Conservation (phyloP, 805 yeast genomes). For the Saturnispora galanensis region DNA sequence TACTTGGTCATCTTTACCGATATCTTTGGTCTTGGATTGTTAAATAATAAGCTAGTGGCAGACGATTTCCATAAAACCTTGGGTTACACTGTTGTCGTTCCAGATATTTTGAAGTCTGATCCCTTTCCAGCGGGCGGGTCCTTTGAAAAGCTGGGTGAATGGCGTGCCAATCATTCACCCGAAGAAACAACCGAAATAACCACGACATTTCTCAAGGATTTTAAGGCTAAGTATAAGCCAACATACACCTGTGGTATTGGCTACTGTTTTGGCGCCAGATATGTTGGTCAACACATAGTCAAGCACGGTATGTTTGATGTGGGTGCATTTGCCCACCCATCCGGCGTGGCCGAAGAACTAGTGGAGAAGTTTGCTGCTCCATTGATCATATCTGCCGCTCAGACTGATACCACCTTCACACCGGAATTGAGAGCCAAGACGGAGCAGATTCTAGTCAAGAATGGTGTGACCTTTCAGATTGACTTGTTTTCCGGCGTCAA, state of each 20-base stretch:
- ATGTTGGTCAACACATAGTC: conserved; percentile 42
- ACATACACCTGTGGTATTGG: conserved; percentile 56
- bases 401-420: conserved; percentile 54
- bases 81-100: conserved; percentile 60
- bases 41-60: conserved; percentile 55
- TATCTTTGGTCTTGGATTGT: conserved; percentile 50
- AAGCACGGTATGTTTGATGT: conserved; percentile 33
- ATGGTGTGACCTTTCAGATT: conserved; percentile 46
- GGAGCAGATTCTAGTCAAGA: conserved; percentile 40
- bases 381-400: conserved; percentile 64
- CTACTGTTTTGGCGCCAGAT: conserved; percentile 80
- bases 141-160: conserved; percentile 22
- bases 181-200: conserved; percentile 41
- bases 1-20: conserved; percentile 62
- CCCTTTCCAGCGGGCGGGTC: conserved; percentile 21
- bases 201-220: conserved; percentile 34
- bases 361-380: conserved; percentile 52
- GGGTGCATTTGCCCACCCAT: conserved; percentile 80
- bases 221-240: conserved; percentile 33
- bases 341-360: conserved; percentile 57
- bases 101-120: conserved; percentile 59
- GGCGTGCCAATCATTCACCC: conserved; percentile 33
- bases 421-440: conserved; percentile 53
- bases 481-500: conserved; percentile 50
- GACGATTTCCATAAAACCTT: conserved; percentile 46